phyloP scores from a whole-genome alignment of 2,329 filamentous ascomycete species.

The Talaromyces funiculosus region DNA sequence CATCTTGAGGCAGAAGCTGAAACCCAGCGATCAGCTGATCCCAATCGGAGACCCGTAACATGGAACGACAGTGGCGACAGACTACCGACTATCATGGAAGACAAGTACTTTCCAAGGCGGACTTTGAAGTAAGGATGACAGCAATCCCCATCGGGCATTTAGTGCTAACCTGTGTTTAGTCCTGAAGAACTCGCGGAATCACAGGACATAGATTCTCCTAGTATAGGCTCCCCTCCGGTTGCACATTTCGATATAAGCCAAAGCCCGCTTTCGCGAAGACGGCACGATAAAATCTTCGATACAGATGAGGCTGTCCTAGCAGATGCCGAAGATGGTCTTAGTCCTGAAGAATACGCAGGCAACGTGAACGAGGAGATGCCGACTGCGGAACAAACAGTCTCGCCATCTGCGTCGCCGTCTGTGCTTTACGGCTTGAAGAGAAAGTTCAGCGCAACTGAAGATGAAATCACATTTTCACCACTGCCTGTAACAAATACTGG shows the following conservation, averaged over 20 bases:
- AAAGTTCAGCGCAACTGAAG: slow-evolving; percentile 52
- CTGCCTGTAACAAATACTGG: slow-evolving; percentile 7
- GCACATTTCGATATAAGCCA: slow-evolving; percentile 35
- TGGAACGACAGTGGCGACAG: slow-evolving; percentile 27
- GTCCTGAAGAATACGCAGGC: not conserved
- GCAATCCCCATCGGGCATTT: not conserved
- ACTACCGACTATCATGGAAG: slow-evolving; percentile 56
- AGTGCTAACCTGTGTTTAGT: slow-evolving; percentile 20
- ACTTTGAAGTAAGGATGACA: slow-evolving; percentile 48
- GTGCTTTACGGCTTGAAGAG: slow-evolving; percentile 50
- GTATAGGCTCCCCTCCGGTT: slow-evolving; percentile 44
- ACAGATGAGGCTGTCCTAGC: not conserved
- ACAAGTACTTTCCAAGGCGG: slow-evolving; percentile 52
- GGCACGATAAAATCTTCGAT: not conserved
- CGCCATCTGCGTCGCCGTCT: slow-evolving; percentile 16
- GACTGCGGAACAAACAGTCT: not conserved
- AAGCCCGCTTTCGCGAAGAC: slow-evolving; percentile 13
- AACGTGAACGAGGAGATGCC: not conserved
- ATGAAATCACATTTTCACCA: slow-evolving; percentile 34
- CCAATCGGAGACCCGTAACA: slow-evolving; percentile 3
- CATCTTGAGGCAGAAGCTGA: slow-evolving; percentile 16
- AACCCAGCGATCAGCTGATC: not conserved
- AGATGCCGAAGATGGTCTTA: not conserved
- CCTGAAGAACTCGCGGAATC: slow-evolving; percentile 30
- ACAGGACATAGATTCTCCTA: slow-evolving; percentile 25